Evolutionary conservation across 768 basidiomycete genomes (phyloP).

Genomic region (Fomitopsis pulvina): DNA sequence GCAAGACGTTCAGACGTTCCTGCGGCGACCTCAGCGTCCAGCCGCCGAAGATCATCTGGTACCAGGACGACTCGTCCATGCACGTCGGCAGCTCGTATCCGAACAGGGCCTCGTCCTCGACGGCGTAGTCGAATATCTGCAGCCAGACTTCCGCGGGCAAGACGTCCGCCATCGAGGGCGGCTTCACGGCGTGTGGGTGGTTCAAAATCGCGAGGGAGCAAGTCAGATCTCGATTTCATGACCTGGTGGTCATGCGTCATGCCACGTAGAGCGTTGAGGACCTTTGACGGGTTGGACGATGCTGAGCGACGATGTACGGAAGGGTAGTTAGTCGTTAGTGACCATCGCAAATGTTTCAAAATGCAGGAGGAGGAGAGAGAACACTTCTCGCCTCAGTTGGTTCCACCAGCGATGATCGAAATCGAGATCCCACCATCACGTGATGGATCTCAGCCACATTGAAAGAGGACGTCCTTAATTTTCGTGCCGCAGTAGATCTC

Average conservation of each 20-base stretch:
- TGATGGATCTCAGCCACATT: not conserved
- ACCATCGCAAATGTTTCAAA: not conserved
- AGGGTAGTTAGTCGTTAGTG: too few relatives aligned
- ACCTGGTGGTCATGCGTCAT: too few relatives aligned
- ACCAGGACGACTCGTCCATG: conserved; percentile 64
- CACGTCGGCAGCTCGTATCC: conserved; percentile 52
- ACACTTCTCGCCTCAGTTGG: conserved; percentile 3
- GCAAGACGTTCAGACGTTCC: conserved; percentile 50
- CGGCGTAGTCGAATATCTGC: conserved; percentile 63
- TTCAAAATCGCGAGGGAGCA: too few relatives aligned
- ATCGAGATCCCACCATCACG: not conserved
- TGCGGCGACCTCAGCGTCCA: conserved; percentile 60
- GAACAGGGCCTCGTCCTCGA: conserved; percentile 65
- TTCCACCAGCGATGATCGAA: not conserved
- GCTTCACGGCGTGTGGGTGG: not conserved
- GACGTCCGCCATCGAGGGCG: conserved; percentile 21
- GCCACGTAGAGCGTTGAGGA: not conserved
- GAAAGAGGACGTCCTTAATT: not conserved
- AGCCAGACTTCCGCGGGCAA: conserved; percentile 69
- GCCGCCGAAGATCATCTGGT: conserved; percentile 36
- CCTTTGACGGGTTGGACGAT: not conserved
- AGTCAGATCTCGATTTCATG: too few relatives aligned
- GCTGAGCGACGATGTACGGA: too few relatives aligned
- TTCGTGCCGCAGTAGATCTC: not conserved
- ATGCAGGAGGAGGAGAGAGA: not conserved